phyloP scores from a whole-genome alignment of 2,329 filamentous ascomycete species.

The Rhynchosporium agropyri region DNA sequence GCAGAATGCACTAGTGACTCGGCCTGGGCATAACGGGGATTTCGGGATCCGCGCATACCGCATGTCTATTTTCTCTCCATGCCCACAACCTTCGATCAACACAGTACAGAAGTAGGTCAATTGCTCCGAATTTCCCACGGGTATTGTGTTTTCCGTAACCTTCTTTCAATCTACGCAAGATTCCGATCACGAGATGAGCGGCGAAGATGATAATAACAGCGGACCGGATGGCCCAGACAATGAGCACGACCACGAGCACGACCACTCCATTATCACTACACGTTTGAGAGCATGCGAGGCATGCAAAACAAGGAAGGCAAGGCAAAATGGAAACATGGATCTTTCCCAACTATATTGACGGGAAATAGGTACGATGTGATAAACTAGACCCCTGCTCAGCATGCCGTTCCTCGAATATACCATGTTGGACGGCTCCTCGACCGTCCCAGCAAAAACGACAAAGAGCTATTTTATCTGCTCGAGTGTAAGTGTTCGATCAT shows the following conservation, averaged over 20 bases:
- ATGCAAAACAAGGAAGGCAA: conserved; percentile 24
- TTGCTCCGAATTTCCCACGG: background rate
- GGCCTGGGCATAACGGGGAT: background rate
- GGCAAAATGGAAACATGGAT: background rate
- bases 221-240: background rate
- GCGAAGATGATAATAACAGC: conserved; percentile 15
- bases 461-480: conserved; percentile 8
- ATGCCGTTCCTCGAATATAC: conserved; percentile 21
- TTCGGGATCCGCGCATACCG: conserved; percentile 19
- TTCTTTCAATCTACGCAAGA: background rate
- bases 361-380: conserved; percentile 22
- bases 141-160: background rate
- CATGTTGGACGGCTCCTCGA: conserved; percentile 21
- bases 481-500: background rate
- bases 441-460: conserved; percentile 16
- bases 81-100: background rate
- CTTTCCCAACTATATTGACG: background rate
- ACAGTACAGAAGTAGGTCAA: conserved; percentile 1
- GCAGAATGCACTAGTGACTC: background rate
- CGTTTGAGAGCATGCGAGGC: conserved; percentile 24
- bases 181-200: conserved; percentile 16
- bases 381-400: conserved; percentile 24
- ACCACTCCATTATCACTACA: conserved; percentile 19
- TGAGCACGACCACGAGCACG: conserved; percentile 2
- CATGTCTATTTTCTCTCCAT: background rate